Evolutionary conservation across 495 filamentous ascomycete species (phyloP).

Genomic region (Choiromyces venosus): DNA sequence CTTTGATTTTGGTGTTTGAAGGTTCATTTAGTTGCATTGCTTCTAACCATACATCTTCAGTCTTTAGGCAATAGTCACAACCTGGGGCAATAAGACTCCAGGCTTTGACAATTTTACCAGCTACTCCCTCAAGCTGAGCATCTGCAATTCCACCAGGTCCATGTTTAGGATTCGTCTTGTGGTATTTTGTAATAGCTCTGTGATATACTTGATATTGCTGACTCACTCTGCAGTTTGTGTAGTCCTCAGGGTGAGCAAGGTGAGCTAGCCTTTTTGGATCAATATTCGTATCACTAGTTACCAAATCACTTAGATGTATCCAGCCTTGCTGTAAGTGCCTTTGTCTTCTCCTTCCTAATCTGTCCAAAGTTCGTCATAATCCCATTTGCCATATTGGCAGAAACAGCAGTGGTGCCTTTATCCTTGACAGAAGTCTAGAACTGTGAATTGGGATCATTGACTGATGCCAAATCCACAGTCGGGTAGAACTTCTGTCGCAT

Average conservation of each 20-base stretch:
- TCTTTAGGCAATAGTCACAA: constrained; percentile 83
- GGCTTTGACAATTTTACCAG: constrained; percentile 84
- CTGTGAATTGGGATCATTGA: constrained; percentile 69
- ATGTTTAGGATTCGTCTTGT: no score
- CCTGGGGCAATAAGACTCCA: constrained; percentile 77
- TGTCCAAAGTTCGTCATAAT: constrained; percentile 95
- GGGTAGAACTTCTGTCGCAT: no score
- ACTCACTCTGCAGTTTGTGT: constrained; percentile 73
- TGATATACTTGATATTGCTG: constrained; percentile 87
- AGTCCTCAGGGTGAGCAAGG: no score
- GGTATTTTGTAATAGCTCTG: no score
- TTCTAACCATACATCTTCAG: no score
- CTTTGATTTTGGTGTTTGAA: constrained; percentile 89
- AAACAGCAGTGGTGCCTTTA: no score
- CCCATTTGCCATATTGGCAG: constrained; percentile 58
- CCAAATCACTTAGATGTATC: constrained; percentile 85
- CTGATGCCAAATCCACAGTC: no score
- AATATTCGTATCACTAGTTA: no score
- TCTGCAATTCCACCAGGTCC: no score
- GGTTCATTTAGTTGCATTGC: constrained; percentile 87
- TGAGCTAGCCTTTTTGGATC: no score
- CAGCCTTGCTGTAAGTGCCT: constrained; percentile 80
- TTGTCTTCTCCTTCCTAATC: constrained; percentile 89
- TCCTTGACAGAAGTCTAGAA: constrained; percentile 76
- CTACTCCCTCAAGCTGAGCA: constrained; percentile 86